Conservation (phyloP, 2,329 filamentous ascomycete genomes). For the Colletotrichum trifolii region DNA sequence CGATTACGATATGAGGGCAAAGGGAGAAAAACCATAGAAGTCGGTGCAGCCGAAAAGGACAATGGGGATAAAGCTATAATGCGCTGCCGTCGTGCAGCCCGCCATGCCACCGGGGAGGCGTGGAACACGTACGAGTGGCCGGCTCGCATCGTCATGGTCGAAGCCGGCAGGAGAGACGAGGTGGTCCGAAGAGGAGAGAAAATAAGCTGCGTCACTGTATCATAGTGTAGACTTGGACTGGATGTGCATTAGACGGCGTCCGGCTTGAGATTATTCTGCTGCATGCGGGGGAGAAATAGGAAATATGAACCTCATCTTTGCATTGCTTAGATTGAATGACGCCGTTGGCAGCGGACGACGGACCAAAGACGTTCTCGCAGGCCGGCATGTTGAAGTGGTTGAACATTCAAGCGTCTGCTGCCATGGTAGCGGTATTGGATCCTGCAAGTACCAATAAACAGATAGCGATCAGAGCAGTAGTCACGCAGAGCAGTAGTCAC, state of each 20-base stretch:
- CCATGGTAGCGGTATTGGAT: background rate
- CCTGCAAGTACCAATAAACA: background rate
- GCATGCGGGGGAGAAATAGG: conserved; percentile 20
- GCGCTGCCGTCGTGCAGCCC: background rate
- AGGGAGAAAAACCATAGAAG: too few relatives aligned
- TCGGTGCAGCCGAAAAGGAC: too few relatives aligned
- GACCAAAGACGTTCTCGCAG: too few relatives aligned
- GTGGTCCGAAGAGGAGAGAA: background rate
- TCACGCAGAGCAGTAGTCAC: background rate
- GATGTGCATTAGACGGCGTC: conserved; percentile 58
- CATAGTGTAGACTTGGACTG: conserved; percentile 56
- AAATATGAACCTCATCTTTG: conserved; percentile 22
- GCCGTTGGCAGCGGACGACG: too few relatives aligned
- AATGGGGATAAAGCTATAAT: too few relatives aligned
- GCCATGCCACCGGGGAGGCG: background rate
- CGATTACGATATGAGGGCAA: too few relatives aligned
- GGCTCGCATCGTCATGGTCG: background rate
- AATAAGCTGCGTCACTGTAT: conserved; percentile 46
- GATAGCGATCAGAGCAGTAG: background rate
- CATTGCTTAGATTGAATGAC: background rate
- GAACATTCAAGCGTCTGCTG: background rate
- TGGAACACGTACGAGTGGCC: background rate
- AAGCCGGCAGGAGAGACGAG: background rate
- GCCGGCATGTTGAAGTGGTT: background rate
- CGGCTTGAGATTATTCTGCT: conserved; percentile 43